Percentiles rank a stretch among this genome's conserved stretches.
These are phyloP conservation scores for Ganoderma resinaceum DNA, from an alignment of 1,284 basidiomycete species.

Conservation along the genomic window DNA sequence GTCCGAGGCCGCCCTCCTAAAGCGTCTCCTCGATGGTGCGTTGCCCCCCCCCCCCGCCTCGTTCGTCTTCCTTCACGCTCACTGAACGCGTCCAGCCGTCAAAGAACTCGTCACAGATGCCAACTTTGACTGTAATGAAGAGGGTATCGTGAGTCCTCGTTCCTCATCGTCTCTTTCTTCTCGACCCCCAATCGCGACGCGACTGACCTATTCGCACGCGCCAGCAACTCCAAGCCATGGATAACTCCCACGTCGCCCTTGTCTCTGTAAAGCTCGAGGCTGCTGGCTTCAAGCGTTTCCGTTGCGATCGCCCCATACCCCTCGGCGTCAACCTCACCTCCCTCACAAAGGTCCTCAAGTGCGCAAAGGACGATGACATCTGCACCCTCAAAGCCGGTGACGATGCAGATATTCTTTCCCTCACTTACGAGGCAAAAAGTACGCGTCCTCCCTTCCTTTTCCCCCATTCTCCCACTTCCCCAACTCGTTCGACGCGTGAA, in stretches of 20 bases:
- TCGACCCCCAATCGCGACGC: not conserved
- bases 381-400: slow-evolving; percentile 93
- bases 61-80: slow-evolving; percentile 7
- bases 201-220: not conserved
- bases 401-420: slow-evolving; percentile 88
- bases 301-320: slow-evolving; percentile 97
- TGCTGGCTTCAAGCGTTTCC: slow-evolving; percentile 86
- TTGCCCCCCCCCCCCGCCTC: slow-evolving; percentile 20
- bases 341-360: slow-evolving; percentile 96
- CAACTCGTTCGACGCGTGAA: not conserved
- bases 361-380: slow-evolving; percentile 96
- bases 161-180: not conserved
- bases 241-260: slow-evolving; percentile 99
- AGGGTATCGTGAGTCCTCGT: slow-evolving; percentile 78
- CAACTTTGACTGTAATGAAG: slow-evolving; percentile 98
- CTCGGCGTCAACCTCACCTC: slow-evolving; percentile 91
- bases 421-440: slow-evolving; percentile 95
- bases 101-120: slow-evolving; percentile 98
- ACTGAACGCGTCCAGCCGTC: slow-evolving; percentile 68
- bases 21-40: slow-evolving; percentile 88
- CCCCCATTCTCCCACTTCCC: not conserved
- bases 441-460: slow-evolving; percentile 40
- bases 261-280: slow-evolving; percentile 85
- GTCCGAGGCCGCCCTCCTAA: slow-evolving; percentile 82
- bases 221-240: slow-evolving; percentile 92